Base-by-base conservation (phyloP, 176 grass and related monocot genomes). In the Ananas comosus region DNA sequence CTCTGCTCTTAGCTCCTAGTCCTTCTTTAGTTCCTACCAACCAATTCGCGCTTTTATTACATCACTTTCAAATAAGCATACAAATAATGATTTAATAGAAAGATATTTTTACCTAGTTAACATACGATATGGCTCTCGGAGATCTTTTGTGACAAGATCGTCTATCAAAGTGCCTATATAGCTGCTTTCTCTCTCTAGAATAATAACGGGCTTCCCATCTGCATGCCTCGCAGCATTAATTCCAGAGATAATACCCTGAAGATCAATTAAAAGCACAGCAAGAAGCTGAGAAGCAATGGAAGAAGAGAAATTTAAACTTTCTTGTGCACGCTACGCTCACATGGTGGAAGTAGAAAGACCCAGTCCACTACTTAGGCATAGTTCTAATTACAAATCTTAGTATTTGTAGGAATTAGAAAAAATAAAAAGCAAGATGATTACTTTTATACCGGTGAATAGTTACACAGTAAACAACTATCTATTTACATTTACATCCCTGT, bases 101-200 rank as follows among this genome's bases (percentile, higher is more conserved):
- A 59, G 6, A 59, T 59, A 18, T 19, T 59, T 47, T 27, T 88
- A 97, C 94, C 89, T 92, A 78, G 89, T 92, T 81, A 97, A 73
- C 89, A 92, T 92, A 74, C 94, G 84, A 61, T 97, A 97, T 21
- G 94, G 94, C 71, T 97, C 94, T 75, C 94, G 84, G 57, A 92
- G 87, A 82, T 99, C 94, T 88, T 99, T 99, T 67, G 94, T 99
- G 47, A 93, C 89, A 80, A 99, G 87, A 90, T 99, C 94, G 64
- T 99, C 94, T 70, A 99, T 99, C 51, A 99, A 65, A 85, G 94
- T 99, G 13, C 94, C 94, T 49, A 93, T 88, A 49, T 93, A 90
- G 72, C 94, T 90, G 80, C 89, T 99, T 82, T 93, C 94, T 70
- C 94, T 99, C 77, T 99, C 94, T 83, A 99, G 89, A 86, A 99